A percentile compares a stretch with the other conserved stretches of the same genome.
Conservation (phyloP, 345 rosid genomes). For the Hirschfeldia incana region DNA sequence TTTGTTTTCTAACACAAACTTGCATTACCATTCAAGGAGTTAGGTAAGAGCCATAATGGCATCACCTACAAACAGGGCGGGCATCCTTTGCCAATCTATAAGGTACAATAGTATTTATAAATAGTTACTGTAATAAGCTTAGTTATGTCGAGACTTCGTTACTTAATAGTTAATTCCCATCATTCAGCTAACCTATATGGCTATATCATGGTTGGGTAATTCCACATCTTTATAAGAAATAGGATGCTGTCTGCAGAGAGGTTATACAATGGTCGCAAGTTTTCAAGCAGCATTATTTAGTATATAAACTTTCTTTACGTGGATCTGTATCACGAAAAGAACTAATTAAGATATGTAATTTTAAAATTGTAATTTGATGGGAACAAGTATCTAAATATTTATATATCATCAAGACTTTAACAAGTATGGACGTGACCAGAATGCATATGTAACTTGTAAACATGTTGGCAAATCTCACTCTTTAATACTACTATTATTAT, state of each 20-base stretch:
- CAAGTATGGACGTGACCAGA: background rate
- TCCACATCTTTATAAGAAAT: background rate
- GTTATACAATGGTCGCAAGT: background rate
- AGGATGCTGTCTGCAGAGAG: background rate
- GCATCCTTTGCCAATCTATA: too few species aligned
- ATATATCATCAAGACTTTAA: background rate
- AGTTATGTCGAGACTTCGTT: background rate
- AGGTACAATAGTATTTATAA: background rate
- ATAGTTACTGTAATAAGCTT: background rate
- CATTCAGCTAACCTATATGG: background rate
- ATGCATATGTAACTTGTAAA: background rate
- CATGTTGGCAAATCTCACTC: background rate
- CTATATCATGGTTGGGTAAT: background rate
- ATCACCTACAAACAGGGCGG: too few species aligned
- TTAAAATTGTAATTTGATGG: background rate
- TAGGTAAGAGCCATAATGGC: too few species aligned
- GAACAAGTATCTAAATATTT: background rate
- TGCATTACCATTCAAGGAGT: too few species aligned
- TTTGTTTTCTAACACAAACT: too few species aligned
- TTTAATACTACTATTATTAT: background rate
- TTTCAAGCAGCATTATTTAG: background rate
- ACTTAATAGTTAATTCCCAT: background rate
- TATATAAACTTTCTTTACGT: background rate
- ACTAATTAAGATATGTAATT: background rate
- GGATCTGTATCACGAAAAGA: background rate